Percentiles rank a stretch among this genome's conserved stretches.
Evolutionary conservation across 2,329 filamentous ascomycete genomes (phyloP).

Genomic region (Orbilia blumenaviensis): DNA sequence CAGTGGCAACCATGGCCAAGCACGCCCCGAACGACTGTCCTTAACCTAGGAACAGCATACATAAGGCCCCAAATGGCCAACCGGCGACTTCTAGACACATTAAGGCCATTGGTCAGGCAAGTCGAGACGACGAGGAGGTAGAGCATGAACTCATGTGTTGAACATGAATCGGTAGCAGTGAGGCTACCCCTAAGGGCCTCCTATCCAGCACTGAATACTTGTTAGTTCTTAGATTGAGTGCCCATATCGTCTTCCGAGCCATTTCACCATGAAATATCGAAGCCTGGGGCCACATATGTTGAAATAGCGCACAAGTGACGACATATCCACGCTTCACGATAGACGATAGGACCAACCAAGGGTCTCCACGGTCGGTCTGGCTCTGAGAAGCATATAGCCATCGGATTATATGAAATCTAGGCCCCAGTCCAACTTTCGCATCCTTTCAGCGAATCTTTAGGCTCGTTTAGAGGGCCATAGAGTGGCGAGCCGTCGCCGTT

Average conservation of each 20-base stretch:
- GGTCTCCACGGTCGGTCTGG: slow-evolving; percentile 38
- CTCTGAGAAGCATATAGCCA: not conserved
- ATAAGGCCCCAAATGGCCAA: not conserved
- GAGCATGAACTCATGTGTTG: slow-evolving; percentile 40
- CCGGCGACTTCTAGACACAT: not conserved
- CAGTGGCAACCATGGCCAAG: not conserved
- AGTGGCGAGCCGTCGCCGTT: slow-evolving; percentile 15
- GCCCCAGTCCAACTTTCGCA: slow-evolving; percentile 22
- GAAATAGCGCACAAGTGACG: not conserved
- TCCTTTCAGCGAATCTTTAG: slow-evolving; percentile 46
- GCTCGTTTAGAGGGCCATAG: not conserved
- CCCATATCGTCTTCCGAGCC: not conserved
- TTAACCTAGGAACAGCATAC: not conserved
- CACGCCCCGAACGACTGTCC: not conserved
- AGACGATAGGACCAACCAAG: not conserved
- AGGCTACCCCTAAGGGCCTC: not conserved
- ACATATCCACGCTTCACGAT: slow-evolving; percentile 1
- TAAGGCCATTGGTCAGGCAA: not conserved
- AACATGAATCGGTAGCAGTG: not conserved
- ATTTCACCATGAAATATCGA: not conserved
- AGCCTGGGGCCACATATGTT: not conserved
- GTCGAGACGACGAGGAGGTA: not conserved
- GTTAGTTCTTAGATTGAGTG: not conserved
- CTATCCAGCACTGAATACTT: not conserved
- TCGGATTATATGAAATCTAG: not conserved